Evolutionary conservation across 139 green algal genomes (phyloP).

Genomic region (Nannochloris sp.): DNA sequence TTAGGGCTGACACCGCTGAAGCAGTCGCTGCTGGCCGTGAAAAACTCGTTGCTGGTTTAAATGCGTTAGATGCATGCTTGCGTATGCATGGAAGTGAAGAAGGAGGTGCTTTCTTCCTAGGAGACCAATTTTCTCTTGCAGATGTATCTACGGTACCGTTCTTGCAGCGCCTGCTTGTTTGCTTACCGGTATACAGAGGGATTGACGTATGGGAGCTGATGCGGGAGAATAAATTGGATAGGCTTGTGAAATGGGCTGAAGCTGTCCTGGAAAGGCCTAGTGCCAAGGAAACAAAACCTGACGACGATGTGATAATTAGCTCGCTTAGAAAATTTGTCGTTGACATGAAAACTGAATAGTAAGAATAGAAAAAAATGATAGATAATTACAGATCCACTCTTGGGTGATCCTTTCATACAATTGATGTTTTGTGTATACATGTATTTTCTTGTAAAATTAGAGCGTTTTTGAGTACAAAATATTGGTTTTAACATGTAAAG

Average conservation of each 20-base stretch:
- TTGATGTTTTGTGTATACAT: too few species aligned
- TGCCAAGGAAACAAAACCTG: neutral
- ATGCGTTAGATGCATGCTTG: neutral
- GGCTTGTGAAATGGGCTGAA: neutral
- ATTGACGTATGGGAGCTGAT: neutral
- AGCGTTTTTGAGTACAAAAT: too few species aligned
- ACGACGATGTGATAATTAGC: neutral
- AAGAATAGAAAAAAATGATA: neutral
- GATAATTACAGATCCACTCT: too few species aligned
- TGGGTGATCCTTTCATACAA: too few species aligned
- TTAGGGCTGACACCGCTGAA: constrained; percentile 2
- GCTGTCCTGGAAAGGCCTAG: neutral
- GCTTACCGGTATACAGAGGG: neutral
- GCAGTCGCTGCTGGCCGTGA: neutral
- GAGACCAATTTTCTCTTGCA: neutral
- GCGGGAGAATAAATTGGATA: neutral
- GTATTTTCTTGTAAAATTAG: too few species aligned
- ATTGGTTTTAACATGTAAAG: too few species aligned
- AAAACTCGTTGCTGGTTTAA: neutral
- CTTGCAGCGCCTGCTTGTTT: neutral
- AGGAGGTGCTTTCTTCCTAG: constrained; percentile 1
- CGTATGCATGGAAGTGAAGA: neutral
- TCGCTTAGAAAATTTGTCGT: neutral
- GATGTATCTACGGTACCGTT: neutral
- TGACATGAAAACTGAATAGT: neutral